These are phyloP conservation scores for Colletotrichum plurivorum DNA, from an alignment of 2,329 filamentous ascomycete species.

Conservation along the genomic window DNA sequence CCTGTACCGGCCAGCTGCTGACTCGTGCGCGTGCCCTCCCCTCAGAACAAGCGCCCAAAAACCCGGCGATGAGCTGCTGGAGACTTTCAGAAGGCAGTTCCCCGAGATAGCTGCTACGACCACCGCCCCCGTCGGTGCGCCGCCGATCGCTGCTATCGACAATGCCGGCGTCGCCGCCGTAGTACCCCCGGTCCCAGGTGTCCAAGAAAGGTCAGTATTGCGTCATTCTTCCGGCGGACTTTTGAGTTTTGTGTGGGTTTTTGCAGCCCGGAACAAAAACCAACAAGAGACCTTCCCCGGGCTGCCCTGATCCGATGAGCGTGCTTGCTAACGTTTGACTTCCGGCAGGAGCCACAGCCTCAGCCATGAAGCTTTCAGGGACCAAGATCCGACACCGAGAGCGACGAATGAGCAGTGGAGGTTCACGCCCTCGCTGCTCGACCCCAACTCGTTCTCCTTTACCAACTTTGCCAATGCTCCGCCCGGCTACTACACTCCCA, in stretches of 20 bases:
- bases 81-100: conserved; percentile 87
- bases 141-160: conserved; percentile 49
- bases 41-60: conserved; percentile 84
- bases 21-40: conserved; percentile 29
- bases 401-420: conserved; percentile 86
- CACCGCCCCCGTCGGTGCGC: conserved; percentile 58
- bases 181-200: conserved; percentile 21
- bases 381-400: conserved; percentile 87
- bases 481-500: conserved; percentile 89
- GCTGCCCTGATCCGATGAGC: neutral
- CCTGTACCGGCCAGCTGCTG: conserved; percentile 28
- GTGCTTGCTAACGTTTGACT: conserved; percentile 36
- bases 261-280: neutral
- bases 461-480: conserved; percentile 83
- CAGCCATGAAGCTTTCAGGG: conserved; percentile 65
- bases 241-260: too few relatives aligned
- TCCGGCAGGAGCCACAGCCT: conserved; percentile 60
- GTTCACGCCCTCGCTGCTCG: conserved; percentile 90
- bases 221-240: too few relatives aligned
- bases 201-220: conserved; percentile 37
- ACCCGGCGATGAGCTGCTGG: conserved; percentile 86
- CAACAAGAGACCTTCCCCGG: neutral
- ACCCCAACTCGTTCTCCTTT: conserved; percentile 88
- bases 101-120: conserved; percentile 76
- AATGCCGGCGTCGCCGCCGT: conserved; percentile 41